Evolutionary conservation across 176 grass and related monocot species (phyloP), one percentile per base, ranked within the genome.

Genomic region (Eleusine indica): DNA sequence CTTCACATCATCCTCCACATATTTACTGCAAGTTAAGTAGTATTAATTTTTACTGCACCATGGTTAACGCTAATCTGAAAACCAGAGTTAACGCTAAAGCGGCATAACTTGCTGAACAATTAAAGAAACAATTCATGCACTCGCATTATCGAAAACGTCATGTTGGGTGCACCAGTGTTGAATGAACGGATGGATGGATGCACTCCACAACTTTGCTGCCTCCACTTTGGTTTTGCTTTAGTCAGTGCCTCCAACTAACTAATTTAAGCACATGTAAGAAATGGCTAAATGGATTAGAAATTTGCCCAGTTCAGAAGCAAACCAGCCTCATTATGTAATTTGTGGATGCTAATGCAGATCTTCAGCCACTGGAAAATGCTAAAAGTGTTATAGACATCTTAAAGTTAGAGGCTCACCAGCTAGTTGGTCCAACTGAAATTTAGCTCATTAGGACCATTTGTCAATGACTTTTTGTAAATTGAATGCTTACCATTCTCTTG

Each of bases 221-320:
- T 32, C 61, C 69, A 86, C 84, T 81, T 83, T 68, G 38, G 42
- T 30, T 83, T 79, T 68, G 79, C 88, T 86, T 86, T 86, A 82
- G 2, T 65, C 46, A 51, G 75, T 76, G 87, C 16, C 9, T 79
- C 84, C 88, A 90, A 79, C 88, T 16, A 86, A 16, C 68, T 15
- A 68, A 83, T 86, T 86, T 77, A 30, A 48, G 74, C 88, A 86
- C 88, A 86, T 83, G 88, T 13, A 73, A 83, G 11, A 83, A 86
- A 73, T 73, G 74, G 48, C 0, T 4, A 78, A 86, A 67, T 66
- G 73, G 40, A 29, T 47, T 2, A 35, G 2, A 35, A 35, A 35
- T 35, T 35, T 25, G 25, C 32, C 32, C 32, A 35, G 32, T 35
- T 35, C 32, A 35, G 32, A 35, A 35, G 32, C 32, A 35, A 35